Evolutionary conservation across 1,139 yeast species (phyloP), one percentile per base, ranked within the genome.

Genomic region (Lodderomyces metapsilosis): DNA sequence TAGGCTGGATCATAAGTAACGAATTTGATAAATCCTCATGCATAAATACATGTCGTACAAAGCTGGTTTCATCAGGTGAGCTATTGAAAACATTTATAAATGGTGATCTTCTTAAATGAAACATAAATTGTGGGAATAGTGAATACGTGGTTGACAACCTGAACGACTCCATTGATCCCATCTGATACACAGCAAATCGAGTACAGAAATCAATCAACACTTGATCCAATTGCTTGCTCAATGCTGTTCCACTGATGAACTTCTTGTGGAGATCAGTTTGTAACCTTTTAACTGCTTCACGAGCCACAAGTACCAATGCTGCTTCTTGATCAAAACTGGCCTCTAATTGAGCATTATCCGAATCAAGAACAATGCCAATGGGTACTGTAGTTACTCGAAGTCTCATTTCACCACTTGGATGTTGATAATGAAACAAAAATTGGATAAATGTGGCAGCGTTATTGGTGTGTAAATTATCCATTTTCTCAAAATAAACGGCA

Each of bases 191-290:
- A 25, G 96, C 96, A 64, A 87, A 91, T 52, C 89, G 80, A 44
- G 85, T 80, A 64, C 98, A 91, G 52, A 88, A 73, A 50, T 89
- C 85, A 50, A 92, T 85, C 51, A 91, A 71, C 58, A 84, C 77
- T 56, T 94, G 81, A 64, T 92, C 98, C 44, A 89, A 79, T 82
- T 94, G 87, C 64, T 95, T 81, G 45, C 86, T 68, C 17, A 91
- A 78, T n/a, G 59, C 56, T 8, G 67, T 59, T 31, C 67, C 64
- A 6, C 52, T 49, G 18, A 50, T 46, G 8, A 44, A 15, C 23
- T 40, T 48, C 11, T 30, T 38, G 15, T 38, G 28, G 4, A 30
- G 15, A 11, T 47, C 45, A 6, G 64, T 56, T 39, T 69, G 74
- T 27, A 78, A 62, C 49, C 73, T 75, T 51, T 64, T 59, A 11